Conservation (phyloP, 352 stramenopile species). For the Phytophthora crassamura region DNA sequence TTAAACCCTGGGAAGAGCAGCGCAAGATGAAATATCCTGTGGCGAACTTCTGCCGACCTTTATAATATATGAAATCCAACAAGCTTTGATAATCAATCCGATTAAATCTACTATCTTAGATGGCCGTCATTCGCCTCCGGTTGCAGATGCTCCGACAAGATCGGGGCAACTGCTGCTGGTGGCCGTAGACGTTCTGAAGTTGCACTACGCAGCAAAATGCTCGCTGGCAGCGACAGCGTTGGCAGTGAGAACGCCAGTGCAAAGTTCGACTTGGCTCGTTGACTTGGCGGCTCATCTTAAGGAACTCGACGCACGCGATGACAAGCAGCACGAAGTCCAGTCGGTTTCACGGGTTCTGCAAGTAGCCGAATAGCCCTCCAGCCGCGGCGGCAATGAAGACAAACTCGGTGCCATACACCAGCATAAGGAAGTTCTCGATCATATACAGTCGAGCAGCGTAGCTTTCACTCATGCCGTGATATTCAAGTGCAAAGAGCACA, state of each 20-base stretch:
- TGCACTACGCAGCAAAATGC: slow-evolving; percentile 3
- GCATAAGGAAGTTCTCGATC: slow-evolving; percentile 71
- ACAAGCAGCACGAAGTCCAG: slow-evolving; percentile 79
- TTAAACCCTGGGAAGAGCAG: not conserved
- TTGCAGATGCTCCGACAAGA: slow-evolving; percentile 33
- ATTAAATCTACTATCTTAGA: slow-evolving; percentile 11
- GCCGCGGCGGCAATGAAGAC: slow-evolving; percentile 62
- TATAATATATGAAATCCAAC: slow-evolving; percentile 7
- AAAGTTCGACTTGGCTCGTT: slow-evolving; percentile 1
- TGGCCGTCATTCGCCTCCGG: slow-evolving; percentile 26
- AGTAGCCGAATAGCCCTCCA: slow-evolving; percentile 65
- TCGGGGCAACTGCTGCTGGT: slow-evolving; percentile 26
- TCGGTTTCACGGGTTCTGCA: slow-evolving; percentile 85
- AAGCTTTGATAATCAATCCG: too few species aligned
- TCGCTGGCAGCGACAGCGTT: slow-evolving; percentile 5
- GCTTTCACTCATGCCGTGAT: slow-evolving; percentile 65
- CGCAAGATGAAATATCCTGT: not conserved
- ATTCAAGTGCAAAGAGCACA: slow-evolving; percentile 79
- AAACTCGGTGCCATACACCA: slow-evolving; percentile 78
- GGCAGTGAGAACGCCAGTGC: slow-evolving; percentile 8
- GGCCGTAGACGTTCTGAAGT: slow-evolving; percentile 20
- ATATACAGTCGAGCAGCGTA: slow-evolving; percentile 70
- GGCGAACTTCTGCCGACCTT: not conserved
- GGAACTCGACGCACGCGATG: slow-evolving; percentile 67
- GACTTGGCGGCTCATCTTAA: too few species aligned